phyloP scores from a whole-genome alignment of 1,284 basidiomycete genomes.

The Xerocomus minutiporus region DNA sequence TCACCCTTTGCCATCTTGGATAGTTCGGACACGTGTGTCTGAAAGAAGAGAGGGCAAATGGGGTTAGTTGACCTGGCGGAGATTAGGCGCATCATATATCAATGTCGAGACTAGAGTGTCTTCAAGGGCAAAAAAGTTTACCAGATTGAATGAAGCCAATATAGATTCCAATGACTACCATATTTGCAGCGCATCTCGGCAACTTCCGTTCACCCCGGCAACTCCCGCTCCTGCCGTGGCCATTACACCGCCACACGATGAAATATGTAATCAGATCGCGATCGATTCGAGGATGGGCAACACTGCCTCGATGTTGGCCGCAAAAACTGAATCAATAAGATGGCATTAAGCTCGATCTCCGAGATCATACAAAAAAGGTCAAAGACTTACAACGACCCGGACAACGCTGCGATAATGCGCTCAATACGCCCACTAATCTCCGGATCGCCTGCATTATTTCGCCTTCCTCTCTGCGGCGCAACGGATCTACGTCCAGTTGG shows the following conservation, averaged over 20 bases:
- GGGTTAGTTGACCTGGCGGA: background rate
- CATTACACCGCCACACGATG: background rate
- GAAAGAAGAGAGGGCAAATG: background rate
- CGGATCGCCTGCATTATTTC: conserved; percentile 18
- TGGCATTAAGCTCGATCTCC: background rate
- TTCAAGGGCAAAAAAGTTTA: background rate
- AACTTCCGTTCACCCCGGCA: background rate
- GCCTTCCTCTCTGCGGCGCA: conserved; percentile 7
- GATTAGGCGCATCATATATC: background rate
- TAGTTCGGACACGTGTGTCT: conserved; percentile 14
- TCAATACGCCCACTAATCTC: conserved; percentile 14
- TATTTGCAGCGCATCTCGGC: background rate
- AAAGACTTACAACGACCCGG: conserved; percentile 18
- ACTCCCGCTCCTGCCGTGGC: background rate
- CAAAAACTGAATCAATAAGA: conserved; percentile 17
- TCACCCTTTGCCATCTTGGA: conserved; percentile 30
- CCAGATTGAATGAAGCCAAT: background rate
- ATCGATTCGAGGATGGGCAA: conserved; percentile 27
- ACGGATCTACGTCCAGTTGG: background rate
- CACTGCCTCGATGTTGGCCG: conserved; percentile 24
- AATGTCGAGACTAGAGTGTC: background rate
- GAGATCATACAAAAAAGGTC: background rate
- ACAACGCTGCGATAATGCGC: conserved; percentile 16
- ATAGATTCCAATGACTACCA: too few relatives aligned
- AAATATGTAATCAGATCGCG: background rate